These are phyloP conservation scores for Monosporascus sp. DNA, from an alignment of 2,329 filamentous ascomycete species.

Conservation along the genomic window DNA sequence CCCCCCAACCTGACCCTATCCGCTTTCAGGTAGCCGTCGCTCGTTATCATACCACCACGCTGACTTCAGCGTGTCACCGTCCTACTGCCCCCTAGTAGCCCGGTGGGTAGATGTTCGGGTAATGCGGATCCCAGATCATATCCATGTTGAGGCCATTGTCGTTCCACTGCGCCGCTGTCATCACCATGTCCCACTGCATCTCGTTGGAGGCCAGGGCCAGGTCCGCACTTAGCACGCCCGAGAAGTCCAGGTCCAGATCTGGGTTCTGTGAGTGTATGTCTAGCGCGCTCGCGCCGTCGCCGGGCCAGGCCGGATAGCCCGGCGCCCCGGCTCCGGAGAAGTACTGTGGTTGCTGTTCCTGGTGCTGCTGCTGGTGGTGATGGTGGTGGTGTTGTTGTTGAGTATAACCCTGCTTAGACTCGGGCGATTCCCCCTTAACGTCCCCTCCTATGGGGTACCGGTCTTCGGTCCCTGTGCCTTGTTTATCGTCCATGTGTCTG, in stretches of 20 bases:
- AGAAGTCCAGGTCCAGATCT: not conserved
- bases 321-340: not conserved
- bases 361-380: not conserved
- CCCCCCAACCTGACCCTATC: too few relatives aligned
- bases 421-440: not conserved
- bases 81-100: not conserved
- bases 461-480: not conserved
- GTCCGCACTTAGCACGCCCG: not conserved
- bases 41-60: too few relatives aligned
- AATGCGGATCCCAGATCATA: conserved; percentile 14
- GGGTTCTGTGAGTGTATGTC: not conserved
- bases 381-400: not conserved
- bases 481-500: not conserved
- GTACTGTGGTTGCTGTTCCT: not conserved
- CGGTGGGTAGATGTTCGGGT: conserved; percentile 6
- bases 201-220: not conserved
- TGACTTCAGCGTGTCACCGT: too few relatives aligned
- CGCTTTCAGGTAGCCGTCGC: too few relatives aligned
- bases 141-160: conserved; percentile 13
- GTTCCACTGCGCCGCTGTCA: conserved; percentile 13
- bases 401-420: not conserved
- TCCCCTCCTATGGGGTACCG: not conserved
- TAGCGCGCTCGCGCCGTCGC: too few relatives aligned
- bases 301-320: not conserved
- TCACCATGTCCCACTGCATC: conserved; percentile 8